Percentiles rank a stretch among this genome's conserved stretches.
Evolutionary conservation across 2,329 filamentous ascomycete genomes (phyloP).

Genomic region (Paecilomyces sp.): DNA sequence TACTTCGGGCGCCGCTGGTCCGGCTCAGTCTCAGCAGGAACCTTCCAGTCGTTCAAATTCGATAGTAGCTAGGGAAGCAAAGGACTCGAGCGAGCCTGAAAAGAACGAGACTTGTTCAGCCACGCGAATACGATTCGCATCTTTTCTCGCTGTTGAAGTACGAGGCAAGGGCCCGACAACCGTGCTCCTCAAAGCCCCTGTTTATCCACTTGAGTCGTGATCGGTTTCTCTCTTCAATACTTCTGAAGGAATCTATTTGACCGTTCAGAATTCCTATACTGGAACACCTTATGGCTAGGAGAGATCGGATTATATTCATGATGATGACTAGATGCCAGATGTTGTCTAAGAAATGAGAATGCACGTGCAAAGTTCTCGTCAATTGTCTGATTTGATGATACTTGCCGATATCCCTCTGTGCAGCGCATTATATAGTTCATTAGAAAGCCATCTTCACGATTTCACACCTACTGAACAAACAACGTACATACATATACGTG

Average conservation of each 20-base stretch:
- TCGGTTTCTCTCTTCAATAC: neutral
- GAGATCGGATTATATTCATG: neutral
- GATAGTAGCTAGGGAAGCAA: conserved; percentile 9
- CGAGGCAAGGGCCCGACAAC: conserved; percentile 55
- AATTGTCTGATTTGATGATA: neutral
- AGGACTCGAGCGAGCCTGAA: conserved; percentile 16
- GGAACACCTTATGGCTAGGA: neutral
- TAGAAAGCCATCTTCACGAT: neutral
- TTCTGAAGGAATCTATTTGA: neutral
- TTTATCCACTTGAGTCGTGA: conserved; percentile 43
- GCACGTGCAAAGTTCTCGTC: neutral
- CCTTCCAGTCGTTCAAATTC: conserved; percentile 3
- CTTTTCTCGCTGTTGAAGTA: conserved; percentile 68
- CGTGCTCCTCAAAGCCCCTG: conserved; percentile 67
- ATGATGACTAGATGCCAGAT: neutral
- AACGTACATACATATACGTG: neutral
- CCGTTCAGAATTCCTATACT: neutral
- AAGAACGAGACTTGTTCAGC: conserved; percentile 13
- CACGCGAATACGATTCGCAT: conserved; percentile 63
- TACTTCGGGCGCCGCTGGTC: conserved; percentile 6
- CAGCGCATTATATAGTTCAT: neutral
- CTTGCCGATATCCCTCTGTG: neutral
- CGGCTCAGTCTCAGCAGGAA: conserved; percentile 4
- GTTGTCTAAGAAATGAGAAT: neutral
- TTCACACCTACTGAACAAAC: neutral